Base-by-base conservation (phyloP, 2,329 filamentous ascomycete genomes). In the Coleophoma eucalyptorum region DNA sequence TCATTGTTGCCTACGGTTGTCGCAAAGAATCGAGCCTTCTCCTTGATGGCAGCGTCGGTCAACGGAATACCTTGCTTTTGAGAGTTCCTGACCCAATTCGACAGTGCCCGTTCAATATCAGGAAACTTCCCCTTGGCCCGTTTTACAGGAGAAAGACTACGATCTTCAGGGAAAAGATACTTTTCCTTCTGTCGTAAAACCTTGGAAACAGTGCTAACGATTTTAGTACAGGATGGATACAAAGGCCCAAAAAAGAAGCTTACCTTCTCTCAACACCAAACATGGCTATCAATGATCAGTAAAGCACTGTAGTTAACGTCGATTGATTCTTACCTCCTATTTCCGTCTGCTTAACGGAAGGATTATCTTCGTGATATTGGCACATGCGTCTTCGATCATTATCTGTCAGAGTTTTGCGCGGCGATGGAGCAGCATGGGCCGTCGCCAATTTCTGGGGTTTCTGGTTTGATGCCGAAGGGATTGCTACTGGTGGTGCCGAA, bases 251-350 rank as follows among this genome's bases (percentile, higher is more conserved):
- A 26, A 26, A 26, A 26, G 10, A 26, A 26, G 26, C 51, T 52
- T 84, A 97, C 94, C 94, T 97, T 86, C 94, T 78, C 73, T 99
- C 94, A 48, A 99, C 94, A 34, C 92, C 93, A 72, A 99, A 99
- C 67, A 91, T 84, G 52, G 86, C 87, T 89, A 60, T 33, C 49
- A 40, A 49, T 52, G 44, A 71, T 56, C 75, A 71, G 67, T 58
- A 65, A 59, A 46, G 40, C 11, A 50, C 43, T 20, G n/a, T 16
- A 46, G 45, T 45, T 32, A 13, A 41, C 38, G 18, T 53, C 40
- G 42, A 43, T 48, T 35, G 21, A 32, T 44, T 67, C 81, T 69
- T 75, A 89, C 86, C 81, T 71, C 94, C 94, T 71, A 99, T 99
- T 65, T 97, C 93, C 16, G 91, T 94, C 73, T 99, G 94, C 72